A percentile compares a stretch with the other conserved stretches of the same genome.
Evolutionary conservation across 257 asterid genomes (phyloP).

Genomic region (Nicotiana tabacum): DNA sequence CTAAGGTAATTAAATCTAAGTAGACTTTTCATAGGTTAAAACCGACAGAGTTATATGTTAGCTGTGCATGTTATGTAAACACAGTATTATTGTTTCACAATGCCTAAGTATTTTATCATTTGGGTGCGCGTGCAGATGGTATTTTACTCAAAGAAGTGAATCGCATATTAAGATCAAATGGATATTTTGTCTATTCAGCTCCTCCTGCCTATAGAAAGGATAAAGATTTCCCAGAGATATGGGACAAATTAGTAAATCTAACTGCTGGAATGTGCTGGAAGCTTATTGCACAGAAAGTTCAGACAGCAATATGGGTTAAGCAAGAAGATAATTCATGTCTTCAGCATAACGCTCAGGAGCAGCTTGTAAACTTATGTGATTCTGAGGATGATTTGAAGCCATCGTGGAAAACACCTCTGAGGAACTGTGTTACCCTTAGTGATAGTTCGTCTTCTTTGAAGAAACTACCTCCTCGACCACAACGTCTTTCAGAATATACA

Average conservation of each 20-base stretch:
- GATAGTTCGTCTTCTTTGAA: conserved; percentile 17
- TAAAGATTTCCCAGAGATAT: conserved; percentile 75
- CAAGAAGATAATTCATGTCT: conserved; percentile 62
- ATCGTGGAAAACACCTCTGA: conserved; percentile 57
- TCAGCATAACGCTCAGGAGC: conserved; percentile 46
- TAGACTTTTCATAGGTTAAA: background rate
- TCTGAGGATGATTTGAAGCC: conserved; percentile 41
- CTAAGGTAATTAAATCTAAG: background rate
- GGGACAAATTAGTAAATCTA: conserved; percentile 68
- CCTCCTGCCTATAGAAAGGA: conserved; percentile 97
- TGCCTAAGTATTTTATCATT: background rate
- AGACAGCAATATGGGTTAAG: conserved; percentile 91
- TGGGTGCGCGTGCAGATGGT: conserved; percentile 54
- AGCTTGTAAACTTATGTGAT: conserved; percentile 59
- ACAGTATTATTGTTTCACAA: background rate
- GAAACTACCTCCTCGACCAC: conserved; percentile 76
- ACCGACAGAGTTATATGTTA: background rate
- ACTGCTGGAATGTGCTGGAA: conserved; percentile 98
- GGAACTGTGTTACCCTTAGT: conserved; percentile 44
- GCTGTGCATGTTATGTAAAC: background rate
- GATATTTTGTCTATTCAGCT: conserved; percentile 93
- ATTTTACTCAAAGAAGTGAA: conserved; percentile 80
- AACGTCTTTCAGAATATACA: conserved; percentile 83
- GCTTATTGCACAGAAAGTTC: conserved; percentile 81
- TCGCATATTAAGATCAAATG: conserved; percentile 70